Evolutionary conservation across 2,329 filamentous ascomycete species (phyloP), one percentile per base, ranked within the genome.

Genomic region (Cordyceps pruinosa): DNA sequence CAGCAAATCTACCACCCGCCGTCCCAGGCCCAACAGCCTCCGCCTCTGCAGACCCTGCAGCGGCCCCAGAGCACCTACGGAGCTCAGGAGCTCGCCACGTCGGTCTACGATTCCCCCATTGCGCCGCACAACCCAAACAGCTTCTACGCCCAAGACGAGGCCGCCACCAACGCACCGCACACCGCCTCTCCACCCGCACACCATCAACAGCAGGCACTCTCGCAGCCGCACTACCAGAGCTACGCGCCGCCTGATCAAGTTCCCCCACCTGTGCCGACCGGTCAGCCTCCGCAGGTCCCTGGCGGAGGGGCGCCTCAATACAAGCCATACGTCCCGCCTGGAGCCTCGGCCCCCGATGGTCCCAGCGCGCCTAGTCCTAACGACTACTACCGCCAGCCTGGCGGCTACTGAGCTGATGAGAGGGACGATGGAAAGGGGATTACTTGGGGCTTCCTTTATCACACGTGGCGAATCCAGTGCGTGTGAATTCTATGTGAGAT

Each of bases 71-170:
- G 84, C 69, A 87, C 83, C 12, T 88, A 87, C 64, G 84, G 85
- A 28, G 82, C 88, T 1, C 89, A 92, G 71, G 89, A 93, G 72
- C 76, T 93, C 47, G 86, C 88, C 26, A 90, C 88, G 0, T 88
- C 87, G 1, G 83, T 83, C 10, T 92, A 91, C 66, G 87, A 91
- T 69, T 88, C 87, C 4, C 88, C 88, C 42, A 79, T 88, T 39
- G 82, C 77, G 13, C 70, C 77, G 6, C 77, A 80, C 66, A 78
- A 77, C 65, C 73, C 74, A 30, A 71, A 67, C 61, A 72, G 73
- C 45, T 68, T 70, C 17, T 71, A 72, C 23, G 72, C 75, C 2
- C 72, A 75, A 6, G 78, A 82, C 10, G 77, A 81, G 55, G 62
- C 69, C 57, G 51, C 66, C 59, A 32, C 66, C 61, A 45, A 70